These are phyloP conservation scores for Botrytis cinerea DNA, from an alignment of 2,329 filamentous ascomycete species.

Conservation along the genomic window DNA sequence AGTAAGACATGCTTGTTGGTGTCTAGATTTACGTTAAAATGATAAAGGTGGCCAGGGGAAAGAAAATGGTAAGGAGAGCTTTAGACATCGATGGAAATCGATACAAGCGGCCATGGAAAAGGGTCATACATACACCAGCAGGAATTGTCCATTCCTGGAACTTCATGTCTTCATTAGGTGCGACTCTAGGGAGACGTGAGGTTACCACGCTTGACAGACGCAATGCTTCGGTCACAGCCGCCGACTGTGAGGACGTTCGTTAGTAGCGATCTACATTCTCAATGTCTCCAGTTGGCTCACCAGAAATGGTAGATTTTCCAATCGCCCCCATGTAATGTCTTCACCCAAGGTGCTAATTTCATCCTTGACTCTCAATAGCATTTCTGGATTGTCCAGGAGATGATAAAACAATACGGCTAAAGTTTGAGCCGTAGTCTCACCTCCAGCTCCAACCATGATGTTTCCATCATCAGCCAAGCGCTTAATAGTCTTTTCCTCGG, in stretches of 20 bases:
- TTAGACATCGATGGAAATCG: neutral
- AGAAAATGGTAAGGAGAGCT: too few relatives aligned
- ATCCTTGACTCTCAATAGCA: constrained; percentile 39
- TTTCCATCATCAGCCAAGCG: constrained; percentile 43
- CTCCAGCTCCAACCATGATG: constrained; percentile 43
- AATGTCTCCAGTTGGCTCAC: neutral
- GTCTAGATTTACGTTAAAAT: constrained; percentile 12
- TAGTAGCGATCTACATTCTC: neutral
- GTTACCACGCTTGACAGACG: constrained; percentile 27
- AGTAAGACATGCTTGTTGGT: constrained; percentile 20
- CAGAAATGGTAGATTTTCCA: constrained; percentile 15
- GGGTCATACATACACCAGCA: constrained; percentile 31
- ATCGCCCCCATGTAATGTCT: constrained; percentile 12
- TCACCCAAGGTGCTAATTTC: constrained; percentile 36
- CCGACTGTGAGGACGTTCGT: neutral
- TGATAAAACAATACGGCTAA: constrained; percentile 44
- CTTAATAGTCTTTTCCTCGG: constrained; percentile 40
- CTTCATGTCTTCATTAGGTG: constrained; percentile 33
- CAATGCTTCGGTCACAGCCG: constrained; percentile 11
- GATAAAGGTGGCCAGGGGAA: neutral
- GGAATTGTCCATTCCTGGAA: constrained; percentile 33
- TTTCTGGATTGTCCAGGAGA: constrained; percentile 42
- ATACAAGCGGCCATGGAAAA: neutral
- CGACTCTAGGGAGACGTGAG: constrained; percentile 38
- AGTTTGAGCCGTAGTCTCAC: constrained; percentile 43